phyloP scores from a whole-genome alignment of 192 early-diverging fungal species.

The Coemansia sp. region DNA sequence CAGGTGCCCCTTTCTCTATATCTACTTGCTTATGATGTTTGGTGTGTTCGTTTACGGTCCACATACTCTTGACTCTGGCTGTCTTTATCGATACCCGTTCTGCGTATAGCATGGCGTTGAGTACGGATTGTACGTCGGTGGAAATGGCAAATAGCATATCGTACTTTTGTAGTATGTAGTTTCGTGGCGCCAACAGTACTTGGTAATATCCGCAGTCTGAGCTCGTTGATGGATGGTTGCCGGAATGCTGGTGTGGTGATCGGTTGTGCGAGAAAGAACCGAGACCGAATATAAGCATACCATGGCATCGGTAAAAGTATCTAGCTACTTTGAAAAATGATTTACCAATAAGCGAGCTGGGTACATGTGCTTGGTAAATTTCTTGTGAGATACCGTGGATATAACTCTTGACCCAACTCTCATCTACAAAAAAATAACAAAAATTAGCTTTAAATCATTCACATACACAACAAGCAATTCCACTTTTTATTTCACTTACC shows the following conservation, averaged over 20 bases:
- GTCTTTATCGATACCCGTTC: slow-evolving; percentile 47
- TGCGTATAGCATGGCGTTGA: slow-evolving; percentile 36
- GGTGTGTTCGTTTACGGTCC: not conserved
- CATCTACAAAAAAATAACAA: slow-evolving; percentile 23
- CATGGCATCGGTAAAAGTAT: slow-evolving; percentile 53
- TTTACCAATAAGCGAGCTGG: slow-evolving; percentile 36
- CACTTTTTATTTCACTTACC: slow-evolving; percentile 23
- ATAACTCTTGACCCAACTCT: slow-evolving; percentile 52
- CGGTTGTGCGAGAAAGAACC: slow-evolving; percentile 30
- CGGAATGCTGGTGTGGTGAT: slow-evolving; percentile 21
- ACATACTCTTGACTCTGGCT: slow-evolving; percentile 5
- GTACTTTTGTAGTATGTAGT: slow-evolving; percentile 39
- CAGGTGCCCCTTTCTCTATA: slow-evolving; percentile 8
- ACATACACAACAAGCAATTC: not conserved
- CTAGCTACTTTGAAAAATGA: slow-evolving; percentile 49
- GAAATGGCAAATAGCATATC: slow-evolving; percentile 56
- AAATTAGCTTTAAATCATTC: not conserved
- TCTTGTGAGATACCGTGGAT: slow-evolving; percentile 55
- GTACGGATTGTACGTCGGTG: slow-evolving; percentile 44
- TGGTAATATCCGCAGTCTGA: slow-evolving; percentile 35
- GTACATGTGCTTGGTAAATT: slow-evolving; percentile 55
- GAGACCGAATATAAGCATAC: slow-evolving; percentile 48
- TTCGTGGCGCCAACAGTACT: slow-evolving; percentile 39
- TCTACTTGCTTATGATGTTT: not conserved
- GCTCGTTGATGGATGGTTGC: slow-evolving; percentile 25